Percentiles rank a stretch among this genome's conserved stretches.
Conservation (phyloP, 108 stramenopile species). For the Stephanodiscus triporus region DNA sequence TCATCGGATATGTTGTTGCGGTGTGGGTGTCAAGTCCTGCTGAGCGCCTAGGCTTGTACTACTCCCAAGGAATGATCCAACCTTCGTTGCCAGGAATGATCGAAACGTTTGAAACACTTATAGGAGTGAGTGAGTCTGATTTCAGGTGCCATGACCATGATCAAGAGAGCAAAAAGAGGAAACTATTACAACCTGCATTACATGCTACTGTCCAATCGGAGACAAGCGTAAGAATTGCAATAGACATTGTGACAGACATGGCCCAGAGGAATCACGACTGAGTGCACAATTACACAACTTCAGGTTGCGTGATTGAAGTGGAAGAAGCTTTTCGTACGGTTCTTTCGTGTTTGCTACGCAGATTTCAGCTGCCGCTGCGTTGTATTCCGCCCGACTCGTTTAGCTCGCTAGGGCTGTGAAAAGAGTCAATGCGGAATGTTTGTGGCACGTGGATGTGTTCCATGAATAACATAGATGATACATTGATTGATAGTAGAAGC, state of each 20-base stretch:
- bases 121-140: conserved; percentile 26
- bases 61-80: conserved; percentile 22
- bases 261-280: neutral
- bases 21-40: conserved; percentile 43
- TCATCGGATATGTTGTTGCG: conserved; percentile 58
- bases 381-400: no score
- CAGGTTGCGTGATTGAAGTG: neutral
- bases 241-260: conserved; percentile 1
- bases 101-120: conserved; percentile 32
- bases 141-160: neutral
- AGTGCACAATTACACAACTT: neutral
- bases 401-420: no score
- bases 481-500: neutral
- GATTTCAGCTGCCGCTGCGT: no score
- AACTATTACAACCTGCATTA: neutral
- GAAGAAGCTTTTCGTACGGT: no score
- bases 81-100: conserved; percentile 12
- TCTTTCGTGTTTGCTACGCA: no score
- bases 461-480: no score
- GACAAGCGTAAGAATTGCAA: neutral
- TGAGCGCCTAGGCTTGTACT: conserved; percentile 36
- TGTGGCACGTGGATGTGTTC: no score
- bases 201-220: conserved; percentile 1
- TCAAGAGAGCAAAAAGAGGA: neutral
- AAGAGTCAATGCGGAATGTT: no score